Conservation (phyloP, 106 monocot species). For the Phalaenopsis aphrodite region DNA sequence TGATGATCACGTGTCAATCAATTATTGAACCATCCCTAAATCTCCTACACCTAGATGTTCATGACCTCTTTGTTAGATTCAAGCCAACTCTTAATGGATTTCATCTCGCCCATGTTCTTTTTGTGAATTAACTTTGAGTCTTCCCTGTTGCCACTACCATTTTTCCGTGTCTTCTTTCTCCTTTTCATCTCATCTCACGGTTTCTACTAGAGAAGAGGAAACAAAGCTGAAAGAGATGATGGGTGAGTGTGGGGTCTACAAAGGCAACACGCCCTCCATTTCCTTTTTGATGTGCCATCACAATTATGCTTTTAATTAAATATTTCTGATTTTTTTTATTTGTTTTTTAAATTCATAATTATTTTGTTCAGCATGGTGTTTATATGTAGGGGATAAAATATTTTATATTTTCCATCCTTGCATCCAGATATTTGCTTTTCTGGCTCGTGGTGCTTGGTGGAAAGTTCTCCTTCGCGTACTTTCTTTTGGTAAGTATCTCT, state of each 20-base stretch:
- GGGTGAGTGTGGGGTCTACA: background rate
- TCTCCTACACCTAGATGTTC: no score
- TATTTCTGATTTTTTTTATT: background rate
- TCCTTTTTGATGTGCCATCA: background rate
- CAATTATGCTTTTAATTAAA: background rate
- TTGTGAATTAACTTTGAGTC: no score
- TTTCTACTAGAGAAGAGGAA: no score
- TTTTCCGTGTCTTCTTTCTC: no score
- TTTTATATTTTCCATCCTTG: background rate
- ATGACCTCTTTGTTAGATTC: no score
- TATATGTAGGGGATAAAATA: background rate
- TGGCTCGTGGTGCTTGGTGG: constrained; percentile 76
- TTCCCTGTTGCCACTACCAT: no score
- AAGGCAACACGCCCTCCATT: background rate
- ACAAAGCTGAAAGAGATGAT: no score
- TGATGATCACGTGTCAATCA: no score
- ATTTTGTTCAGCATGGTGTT: background rate
- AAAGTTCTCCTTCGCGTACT: constrained; percentile 91
- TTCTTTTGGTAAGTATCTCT: constrained; percentile 61
- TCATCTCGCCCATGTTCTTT: no score
- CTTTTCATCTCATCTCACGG: no score
- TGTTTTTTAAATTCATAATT: background rate
- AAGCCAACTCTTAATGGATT: no score
- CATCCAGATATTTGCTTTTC: constrained; percentile 65
- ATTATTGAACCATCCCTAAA: no score